Conservation (phyloP, 116 monocot genomes). For the Dioscorea cayenensis region DNA sequence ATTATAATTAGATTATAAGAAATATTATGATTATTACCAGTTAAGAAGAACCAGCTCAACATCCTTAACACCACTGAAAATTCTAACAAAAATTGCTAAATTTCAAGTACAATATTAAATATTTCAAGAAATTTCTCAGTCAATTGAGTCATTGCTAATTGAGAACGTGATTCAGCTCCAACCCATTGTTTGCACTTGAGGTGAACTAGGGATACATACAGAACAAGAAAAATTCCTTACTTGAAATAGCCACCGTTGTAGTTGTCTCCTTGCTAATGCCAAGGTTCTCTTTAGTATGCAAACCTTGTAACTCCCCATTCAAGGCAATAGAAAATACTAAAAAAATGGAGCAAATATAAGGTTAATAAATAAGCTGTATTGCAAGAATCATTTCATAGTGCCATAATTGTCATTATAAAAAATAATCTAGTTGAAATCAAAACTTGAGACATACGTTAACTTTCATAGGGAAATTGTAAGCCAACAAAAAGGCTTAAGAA, state of each 20-base stretch:
- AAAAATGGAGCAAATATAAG: background rate
- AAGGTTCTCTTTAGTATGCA: slow-evolving; percentile 84
- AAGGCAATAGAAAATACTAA: slow-evolving; percentile 8
- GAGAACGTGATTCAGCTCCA: background rate
- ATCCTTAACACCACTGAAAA: too few species aligned
- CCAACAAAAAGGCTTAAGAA: background rate
- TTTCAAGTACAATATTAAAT: too few species aligned
- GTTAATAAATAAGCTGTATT: background rate
- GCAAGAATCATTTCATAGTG: background rate
- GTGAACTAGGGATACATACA: background rate
- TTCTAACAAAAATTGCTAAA: too few species aligned
- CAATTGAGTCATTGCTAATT: too few species aligned
- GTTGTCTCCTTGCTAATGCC: slow-evolving; percentile 64
- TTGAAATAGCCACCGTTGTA: slow-evolving; percentile 33
- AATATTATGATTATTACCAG: too few species aligned
- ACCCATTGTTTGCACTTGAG: background rate
- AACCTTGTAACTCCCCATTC: slow-evolving; percentile 86
- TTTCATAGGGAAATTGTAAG: background rate
- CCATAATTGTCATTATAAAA: too few species aligned
- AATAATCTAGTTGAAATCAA: background rate
- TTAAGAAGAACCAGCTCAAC: too few species aligned
- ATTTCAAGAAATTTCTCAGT: too few species aligned
- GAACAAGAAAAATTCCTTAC: background rate
- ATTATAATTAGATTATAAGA: too few species aligned
- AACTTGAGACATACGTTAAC: background rate